Evolutionary conservation across 31 red algal genomes (phyloP).

Genomic region (Pterothamnion heteromorphum): DNA sequence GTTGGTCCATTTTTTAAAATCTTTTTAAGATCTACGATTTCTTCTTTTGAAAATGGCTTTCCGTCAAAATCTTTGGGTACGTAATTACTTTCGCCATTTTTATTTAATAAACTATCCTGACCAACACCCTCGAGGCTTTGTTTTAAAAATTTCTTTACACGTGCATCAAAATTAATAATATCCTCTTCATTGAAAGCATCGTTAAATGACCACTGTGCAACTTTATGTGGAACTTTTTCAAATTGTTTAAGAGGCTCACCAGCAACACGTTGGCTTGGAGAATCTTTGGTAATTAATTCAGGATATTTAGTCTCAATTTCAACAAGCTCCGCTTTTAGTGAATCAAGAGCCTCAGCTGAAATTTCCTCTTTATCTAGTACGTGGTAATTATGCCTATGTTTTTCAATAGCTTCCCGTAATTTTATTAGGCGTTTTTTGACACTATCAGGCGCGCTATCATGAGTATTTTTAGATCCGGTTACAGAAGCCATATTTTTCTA

Average conservation of each 20-base stretch:
- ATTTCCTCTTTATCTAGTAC: background rate
- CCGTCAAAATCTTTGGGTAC: too few relatives aligned
- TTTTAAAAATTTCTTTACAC: too few relatives aligned
- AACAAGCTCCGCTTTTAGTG: background rate
- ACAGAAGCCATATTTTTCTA: background rate
- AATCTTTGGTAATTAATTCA: conserved; percentile 15
- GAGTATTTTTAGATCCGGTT: background rate
- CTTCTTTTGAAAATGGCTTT: too few relatives aligned
- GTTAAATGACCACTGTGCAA: conserved; percentile 5
- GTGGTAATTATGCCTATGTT: background rate
- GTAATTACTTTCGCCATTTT: too few relatives aligned
- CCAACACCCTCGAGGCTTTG: too few relatives aligned
- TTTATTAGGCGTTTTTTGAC: background rate
- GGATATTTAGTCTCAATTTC: conserved; percentile 1
- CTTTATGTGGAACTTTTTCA: conserved; percentile 14
- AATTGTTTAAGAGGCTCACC: background rate
- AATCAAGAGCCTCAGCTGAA: background rate
- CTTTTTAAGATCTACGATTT: too few relatives aligned
- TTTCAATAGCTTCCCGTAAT: background rate
- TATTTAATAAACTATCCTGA: too few relatives aligned
- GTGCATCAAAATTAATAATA: background rate
- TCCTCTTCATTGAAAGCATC: background rate
- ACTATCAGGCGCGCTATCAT: background rate
- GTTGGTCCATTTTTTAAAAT: background rate
- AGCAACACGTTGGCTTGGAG: background rate